Conservation (phyloP, 805 yeast species). For the Wickerhamomyces ciferrii region DNA sequence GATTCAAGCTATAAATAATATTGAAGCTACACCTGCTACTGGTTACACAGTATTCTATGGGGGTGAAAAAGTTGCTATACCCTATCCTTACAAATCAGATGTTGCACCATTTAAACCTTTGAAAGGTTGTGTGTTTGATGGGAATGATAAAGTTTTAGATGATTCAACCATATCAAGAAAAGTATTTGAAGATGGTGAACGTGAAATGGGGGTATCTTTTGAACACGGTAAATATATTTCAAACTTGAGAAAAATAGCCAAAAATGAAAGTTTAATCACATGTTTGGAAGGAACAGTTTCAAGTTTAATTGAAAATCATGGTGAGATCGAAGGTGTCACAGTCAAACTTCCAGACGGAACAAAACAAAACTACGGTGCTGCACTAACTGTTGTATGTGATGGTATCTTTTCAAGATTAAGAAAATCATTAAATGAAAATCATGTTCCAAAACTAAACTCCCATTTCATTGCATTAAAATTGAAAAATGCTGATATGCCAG, state of each 20-base stretch:
- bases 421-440: conserved; percentile 56
- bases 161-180: conserved; percentile 42
- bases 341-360: conserved; percentile 43
- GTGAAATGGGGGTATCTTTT: conserved; percentile 74
- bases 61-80: conserved; percentile 50
- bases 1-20: conserved; percentile 65
- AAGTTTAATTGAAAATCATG: conserved; percentile 48
- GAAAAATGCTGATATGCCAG: conserved; percentile 70
- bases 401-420: conserved; percentile 94
- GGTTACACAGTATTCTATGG: conserved; percentile 80
- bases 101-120: conserved; percentile 42
- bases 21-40: conserved; percentile 68
- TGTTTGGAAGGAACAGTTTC: conserved; percentile 82
- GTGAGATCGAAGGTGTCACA: conserved; percentile 71
- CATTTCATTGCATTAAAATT: conserved; percentile 84
- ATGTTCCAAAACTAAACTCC: conserved; percentile 67
- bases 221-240: conserved; percentile 87
- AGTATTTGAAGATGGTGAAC: conserved; percentile 55
- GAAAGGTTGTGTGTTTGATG: conserved; percentile 48
- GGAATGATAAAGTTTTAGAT: conserved; percentile 49
- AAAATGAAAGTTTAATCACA: conserved; percentile 67
- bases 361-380: conserved; percentile 43
- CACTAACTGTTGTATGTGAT: conserved; percentile 77
- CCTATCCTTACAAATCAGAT: conserved; percentile 65
- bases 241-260: conserved; percentile 70